Evolutionary conservation across 2,329 filamentous ascomycete genomes (phyloP).

Genomic region (Cordyceps javanica): DNA sequence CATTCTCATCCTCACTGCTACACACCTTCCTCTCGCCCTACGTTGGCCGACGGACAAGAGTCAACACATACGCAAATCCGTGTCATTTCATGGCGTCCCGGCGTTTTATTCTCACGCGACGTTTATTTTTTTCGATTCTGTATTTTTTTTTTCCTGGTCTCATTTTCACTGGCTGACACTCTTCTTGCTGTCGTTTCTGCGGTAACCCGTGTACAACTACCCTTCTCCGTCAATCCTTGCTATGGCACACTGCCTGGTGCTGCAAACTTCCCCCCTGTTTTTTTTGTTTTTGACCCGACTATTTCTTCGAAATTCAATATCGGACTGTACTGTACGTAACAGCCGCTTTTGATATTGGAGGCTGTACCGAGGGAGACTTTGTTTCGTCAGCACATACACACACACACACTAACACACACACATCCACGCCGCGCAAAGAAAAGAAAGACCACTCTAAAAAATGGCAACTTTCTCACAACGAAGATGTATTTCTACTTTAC

Average conservation of each 20-base stretch:
- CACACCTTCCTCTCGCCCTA: neutral
- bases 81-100: constrained; percentile 9
- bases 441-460: neutral
- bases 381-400: neutral
- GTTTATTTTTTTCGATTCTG: constrained; percentile 2
- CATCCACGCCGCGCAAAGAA: neutral
- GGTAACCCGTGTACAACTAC: constrained; percentile 30
- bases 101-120: constrained; percentile 5
- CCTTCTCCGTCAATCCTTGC: constrained; percentile 18
- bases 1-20: neutral
- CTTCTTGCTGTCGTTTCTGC: neutral
- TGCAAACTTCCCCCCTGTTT: neutral
- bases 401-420: neutral
- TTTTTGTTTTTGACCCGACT: too few relatives aligned
- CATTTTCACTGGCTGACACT: neutral
- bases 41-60: neutral
- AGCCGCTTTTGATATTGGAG: neutral
- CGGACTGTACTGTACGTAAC: neutral
- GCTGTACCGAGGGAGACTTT: neutral
- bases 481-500: constrained; percentile 4
- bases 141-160: constrained; percentile 2
- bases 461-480: neutral
- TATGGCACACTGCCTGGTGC: neutral
- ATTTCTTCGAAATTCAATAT: too few relatives aligned
- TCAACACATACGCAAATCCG: neutral